These are phyloP conservation scores for Triticum dicoccoides DNA, from an alignment of 176 grass and related monocot genomes.

Conservation along the genomic window DNA sequence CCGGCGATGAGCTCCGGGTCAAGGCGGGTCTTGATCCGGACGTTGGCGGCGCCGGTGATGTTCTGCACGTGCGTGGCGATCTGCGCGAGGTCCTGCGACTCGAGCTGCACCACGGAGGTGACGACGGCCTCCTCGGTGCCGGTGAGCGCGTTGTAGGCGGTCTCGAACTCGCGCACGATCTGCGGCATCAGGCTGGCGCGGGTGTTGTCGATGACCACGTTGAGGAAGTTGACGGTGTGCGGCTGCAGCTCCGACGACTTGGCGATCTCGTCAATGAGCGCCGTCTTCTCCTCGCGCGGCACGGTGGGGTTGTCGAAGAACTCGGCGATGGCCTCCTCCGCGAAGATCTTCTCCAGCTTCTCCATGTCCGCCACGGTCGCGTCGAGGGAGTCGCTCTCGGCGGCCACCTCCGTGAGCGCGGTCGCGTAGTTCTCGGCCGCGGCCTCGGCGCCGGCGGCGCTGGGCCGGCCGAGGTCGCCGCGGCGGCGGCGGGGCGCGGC, in stretches of 20 bases:
- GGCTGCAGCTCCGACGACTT: constrained; percentile 57
- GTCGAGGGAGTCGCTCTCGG: constrained; percentile 54
- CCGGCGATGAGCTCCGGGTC: constrained; percentile 79
- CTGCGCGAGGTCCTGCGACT: constrained; percentile 79
- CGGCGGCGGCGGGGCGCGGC: constrained; percentile 34
- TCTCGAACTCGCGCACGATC: constrained; percentile 80
- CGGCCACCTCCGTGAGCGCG: constrained; percentile 64
- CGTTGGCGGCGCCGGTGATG: constrained; percentile 70
- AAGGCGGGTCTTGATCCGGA: constrained; percentile 74
- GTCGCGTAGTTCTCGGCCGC: constrained; percentile 59
- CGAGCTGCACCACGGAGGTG: constrained; percentile 80
- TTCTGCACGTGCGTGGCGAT: constrained; percentile 73
- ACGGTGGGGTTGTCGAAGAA: constrained; percentile 90
- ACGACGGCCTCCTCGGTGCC: constrained; percentile 75
- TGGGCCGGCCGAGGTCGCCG: constrained; percentile 36
- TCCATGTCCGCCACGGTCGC: constrained; percentile 61
- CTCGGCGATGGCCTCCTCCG: constrained; percentile 55
- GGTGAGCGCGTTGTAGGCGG: constrained; percentile 66
- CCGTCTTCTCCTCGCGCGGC: constrained; percentile 47
- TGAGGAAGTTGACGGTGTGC: constrained; percentile 76
- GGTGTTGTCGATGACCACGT: constrained; percentile 65
- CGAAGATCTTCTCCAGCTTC: constrained; percentile 67
- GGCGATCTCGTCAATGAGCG: constrained; percentile 64
- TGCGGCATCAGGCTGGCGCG: constrained; percentile 53
- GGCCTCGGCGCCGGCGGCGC: constrained; percentile 11